phyloP scores from a whole-genome alignment of 2,329 filamentous ascomycete genomes.

The Monilinia polystroma region DNA sequence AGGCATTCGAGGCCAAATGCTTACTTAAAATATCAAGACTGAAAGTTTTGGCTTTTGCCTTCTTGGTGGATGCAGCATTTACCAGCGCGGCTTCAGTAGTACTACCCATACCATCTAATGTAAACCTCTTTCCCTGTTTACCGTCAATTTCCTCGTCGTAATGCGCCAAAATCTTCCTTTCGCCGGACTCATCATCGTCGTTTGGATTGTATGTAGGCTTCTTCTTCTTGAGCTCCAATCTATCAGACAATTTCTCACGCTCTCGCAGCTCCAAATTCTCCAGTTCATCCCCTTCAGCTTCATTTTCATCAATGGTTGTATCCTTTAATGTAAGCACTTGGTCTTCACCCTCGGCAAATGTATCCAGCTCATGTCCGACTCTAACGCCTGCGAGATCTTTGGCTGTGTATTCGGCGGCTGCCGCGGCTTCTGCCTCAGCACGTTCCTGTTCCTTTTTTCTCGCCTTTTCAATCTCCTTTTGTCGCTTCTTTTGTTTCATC shows the following conservation, averaged over 20 bases:
- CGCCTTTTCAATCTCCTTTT: slow-evolving; percentile 83
- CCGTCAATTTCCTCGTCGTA: slow-evolving; percentile 95
- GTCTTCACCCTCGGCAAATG: slow-evolving; percentile 79
- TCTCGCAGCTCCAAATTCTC: slow-evolving; percentile 74
- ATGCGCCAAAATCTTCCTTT: slow-evolving; percentile 73
- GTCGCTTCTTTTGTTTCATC: slow-evolving; percentile 84
- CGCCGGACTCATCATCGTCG: slow-evolving; percentile 61
- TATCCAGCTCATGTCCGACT: slow-evolving; percentile 81
- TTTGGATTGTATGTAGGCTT: slow-evolving; percentile 86
- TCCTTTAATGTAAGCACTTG: slow-evolving; percentile 96
- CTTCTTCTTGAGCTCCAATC: slow-evolving; percentile 84
- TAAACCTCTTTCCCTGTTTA: slow-evolving; percentile 86
- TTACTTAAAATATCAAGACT: slow-evolving; percentile 70
- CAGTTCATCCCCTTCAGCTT: slow-evolving; percentile 87
- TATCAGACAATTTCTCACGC: slow-evolving; percentile 70
- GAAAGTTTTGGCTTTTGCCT: slow-evolving; percentile 66
- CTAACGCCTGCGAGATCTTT: slow-evolving; percentile 87
- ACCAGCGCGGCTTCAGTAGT: slow-evolving; percentile 59
- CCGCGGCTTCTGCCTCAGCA: slow-evolving; percentile 69
- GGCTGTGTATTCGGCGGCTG: slow-evolving; percentile 74
- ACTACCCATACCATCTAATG: slow-evolving; percentile 74
- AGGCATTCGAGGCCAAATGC: slow-evolving; percentile 29
- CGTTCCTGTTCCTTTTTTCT: slow-evolving; percentile 72
- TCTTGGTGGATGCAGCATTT: slow-evolving; percentile 51
- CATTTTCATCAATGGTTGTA: slow-evolving; percentile 76